Percentiles rank a stretch among this genome's conserved stretches.
Evolutionary conservation across 306 rosid genomes (phyloP).

Genomic region (Vigna trinervia): DNA sequence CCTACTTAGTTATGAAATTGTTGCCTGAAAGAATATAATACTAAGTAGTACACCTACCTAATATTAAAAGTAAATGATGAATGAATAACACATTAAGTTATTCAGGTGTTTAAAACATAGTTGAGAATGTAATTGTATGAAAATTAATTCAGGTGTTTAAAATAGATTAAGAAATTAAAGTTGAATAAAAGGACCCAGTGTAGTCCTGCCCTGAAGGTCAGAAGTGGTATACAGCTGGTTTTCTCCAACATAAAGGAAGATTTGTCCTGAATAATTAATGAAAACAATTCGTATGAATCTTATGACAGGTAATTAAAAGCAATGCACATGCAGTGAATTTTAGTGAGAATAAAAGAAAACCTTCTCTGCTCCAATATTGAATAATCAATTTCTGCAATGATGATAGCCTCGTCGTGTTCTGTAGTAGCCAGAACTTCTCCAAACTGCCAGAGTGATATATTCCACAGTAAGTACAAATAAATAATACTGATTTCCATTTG

Average conservation of each 20-base stretch:
- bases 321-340: neutral
- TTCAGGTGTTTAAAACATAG: no score
- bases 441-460: slow-evolving; percentile 57
- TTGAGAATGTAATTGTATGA: no score
- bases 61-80: no score
- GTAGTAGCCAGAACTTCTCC: slow-evolving; percentile 95
- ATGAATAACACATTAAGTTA: no score
- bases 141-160: no score
- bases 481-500: neutral
- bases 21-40: no score
- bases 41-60: no score
- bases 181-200: no score
- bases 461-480: slow-evolving; percentile 41
- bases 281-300: slow-evolving; percentile 6
- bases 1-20: no score
- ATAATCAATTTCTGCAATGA: slow-evolving; percentile 86
- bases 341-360: slow-evolving; percentile 50
- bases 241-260: slow-evolving; percentile 51
- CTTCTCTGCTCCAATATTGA: slow-evolving; percentile 77
- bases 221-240: no score
- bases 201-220: no score
- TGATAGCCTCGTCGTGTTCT: slow-evolving; percentile 87
- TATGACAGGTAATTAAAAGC: slow-evolving; percentile 3
- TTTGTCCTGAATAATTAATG: slow-evolving; percentile 64
- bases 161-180: no score